Conservation (phyloP, 768 basidiomycete genomes). For the Mycena amicta region DNA sequence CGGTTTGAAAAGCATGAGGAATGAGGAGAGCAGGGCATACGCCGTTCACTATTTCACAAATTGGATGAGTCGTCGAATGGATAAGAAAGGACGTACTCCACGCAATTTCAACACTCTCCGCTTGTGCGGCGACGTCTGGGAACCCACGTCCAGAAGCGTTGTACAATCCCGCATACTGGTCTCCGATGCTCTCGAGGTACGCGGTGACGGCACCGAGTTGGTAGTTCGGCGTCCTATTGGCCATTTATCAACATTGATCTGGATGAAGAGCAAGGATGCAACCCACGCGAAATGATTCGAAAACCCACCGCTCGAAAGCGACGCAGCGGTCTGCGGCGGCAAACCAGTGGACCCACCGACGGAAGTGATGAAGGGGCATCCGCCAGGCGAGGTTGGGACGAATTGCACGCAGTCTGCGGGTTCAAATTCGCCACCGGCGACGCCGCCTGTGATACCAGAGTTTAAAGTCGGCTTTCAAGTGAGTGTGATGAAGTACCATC, state of each 20-base stretch:
- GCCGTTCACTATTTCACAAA: background rate
- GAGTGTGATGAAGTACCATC: too few relatives aligned
- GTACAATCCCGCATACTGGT: slow-evolving; percentile 33
- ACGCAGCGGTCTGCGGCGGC: background rate
- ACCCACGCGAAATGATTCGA: slow-evolving; percentile 2
- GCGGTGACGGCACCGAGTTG: slow-evolving; percentile 31
- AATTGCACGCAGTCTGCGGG: slow-evolving; percentile 36
- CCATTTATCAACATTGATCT: background rate
- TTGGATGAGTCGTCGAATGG: slow-evolving; percentile 29
- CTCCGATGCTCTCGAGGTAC: slow-evolving; percentile 33
- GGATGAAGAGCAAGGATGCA: background rate
- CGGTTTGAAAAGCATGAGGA: too few relatives aligned
- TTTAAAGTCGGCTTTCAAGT: too few relatives aligned
- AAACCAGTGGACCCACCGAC: slow-evolving; percentile 48
- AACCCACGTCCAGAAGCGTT: slow-evolving; percentile 35
- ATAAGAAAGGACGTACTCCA: slow-evolving; percentile 25
- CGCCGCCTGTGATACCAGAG: background rate
- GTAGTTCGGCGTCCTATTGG: slow-evolving; percentile 20
- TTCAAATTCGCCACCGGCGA: slow-evolving; percentile 6
- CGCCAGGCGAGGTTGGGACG: slow-evolving; percentile 40
- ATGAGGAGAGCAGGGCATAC: too few relatives aligned
- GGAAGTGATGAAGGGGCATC: slow-evolving; percentile 36
- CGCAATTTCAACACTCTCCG: slow-evolving; percentile 21
- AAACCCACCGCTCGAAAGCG: slow-evolving; percentile 10
- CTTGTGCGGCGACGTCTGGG: slow-evolving; percentile 39